Conservation (phyloP, 2,329 filamentous ascomycete genomes). For the Fusarium fujikuroi region DNA sequence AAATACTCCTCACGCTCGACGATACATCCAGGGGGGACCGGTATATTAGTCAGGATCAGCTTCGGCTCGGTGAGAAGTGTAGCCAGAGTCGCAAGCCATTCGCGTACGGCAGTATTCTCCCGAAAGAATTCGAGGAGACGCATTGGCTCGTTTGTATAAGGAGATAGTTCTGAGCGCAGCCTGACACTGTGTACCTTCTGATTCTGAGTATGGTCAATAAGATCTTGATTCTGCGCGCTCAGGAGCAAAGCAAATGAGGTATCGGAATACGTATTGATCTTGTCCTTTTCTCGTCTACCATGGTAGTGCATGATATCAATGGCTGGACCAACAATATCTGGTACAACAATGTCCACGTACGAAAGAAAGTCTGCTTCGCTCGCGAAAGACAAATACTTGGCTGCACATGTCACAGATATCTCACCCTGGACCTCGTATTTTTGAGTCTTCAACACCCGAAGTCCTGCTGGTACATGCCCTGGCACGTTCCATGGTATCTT, state of each 20-base stretch:
- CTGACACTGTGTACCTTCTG: background rate
- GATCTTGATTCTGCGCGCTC: rapidly evolving
- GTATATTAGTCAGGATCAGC: background rate
- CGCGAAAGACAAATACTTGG: background rate
- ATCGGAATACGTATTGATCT: background rate
- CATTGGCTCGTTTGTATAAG: background rate
- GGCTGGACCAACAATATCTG: background rate
- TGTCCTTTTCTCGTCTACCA: rapidly evolving
- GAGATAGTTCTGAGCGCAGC: no score
- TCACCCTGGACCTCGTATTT: background rate
- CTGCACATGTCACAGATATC: background rate
- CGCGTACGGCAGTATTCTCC: rapidly evolving
- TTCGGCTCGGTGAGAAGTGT: background rate
- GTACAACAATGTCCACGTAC: background rate
- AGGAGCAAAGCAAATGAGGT: rapidly evolving
- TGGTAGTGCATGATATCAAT: background rate
- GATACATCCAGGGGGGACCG: background rate
- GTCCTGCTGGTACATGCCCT: background rate
- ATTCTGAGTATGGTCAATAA: background rate
- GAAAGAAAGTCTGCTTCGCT: background rate
- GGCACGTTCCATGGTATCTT: background rate
- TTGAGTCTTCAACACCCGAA: background rate
- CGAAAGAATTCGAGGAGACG: rapidly evolving
- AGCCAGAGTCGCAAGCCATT: rapidly evolving
- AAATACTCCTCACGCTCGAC: background rate